Conservation (phyloP, 306 rosid genomes). For the Ormosia emarginata region DNA sequence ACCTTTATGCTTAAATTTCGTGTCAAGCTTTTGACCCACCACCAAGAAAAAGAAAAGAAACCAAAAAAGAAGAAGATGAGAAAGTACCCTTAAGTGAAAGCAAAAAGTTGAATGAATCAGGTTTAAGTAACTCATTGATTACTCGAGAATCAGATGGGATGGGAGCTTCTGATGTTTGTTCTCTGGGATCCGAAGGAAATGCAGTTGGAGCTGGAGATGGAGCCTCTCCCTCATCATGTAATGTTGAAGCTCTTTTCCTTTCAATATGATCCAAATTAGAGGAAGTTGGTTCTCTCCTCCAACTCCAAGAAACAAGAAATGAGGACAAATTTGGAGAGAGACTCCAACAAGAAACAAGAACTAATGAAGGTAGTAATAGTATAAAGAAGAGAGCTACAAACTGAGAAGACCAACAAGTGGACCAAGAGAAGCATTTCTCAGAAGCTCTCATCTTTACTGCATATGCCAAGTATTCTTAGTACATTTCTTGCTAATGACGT, state of each 20-base stretch:
- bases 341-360: slow-evolving; percentile 18
- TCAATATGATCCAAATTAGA: neutral
- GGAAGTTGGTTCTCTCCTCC: neutral
- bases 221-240: neutral
- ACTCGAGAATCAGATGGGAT: neutral
- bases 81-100: neutral
- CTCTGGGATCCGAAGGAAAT: neutral
- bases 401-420: neutral
- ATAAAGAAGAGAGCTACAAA: slow-evolving; percentile 6
- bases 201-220: slow-evolving; percentile 5
- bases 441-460: neutral
- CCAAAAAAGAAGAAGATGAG: neutral
- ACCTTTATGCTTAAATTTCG: slow-evolving; percentile 17
- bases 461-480: neutral
- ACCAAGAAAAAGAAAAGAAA: neutral
- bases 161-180: neutral
- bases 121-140: neutral
- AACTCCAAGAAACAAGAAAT: slow-evolving; percentile 10
- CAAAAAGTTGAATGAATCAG: slow-evolving; percentile 1
- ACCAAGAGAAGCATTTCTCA: neutral
- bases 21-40: slow-evolving; percentile 24
- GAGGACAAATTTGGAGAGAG: neutral
- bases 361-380: neutral
- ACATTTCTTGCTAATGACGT: neutral
- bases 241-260: neutral